Conservation (phyloP, 1,139 yeast species). For the Torulaspora pretoriensis region DNA sequence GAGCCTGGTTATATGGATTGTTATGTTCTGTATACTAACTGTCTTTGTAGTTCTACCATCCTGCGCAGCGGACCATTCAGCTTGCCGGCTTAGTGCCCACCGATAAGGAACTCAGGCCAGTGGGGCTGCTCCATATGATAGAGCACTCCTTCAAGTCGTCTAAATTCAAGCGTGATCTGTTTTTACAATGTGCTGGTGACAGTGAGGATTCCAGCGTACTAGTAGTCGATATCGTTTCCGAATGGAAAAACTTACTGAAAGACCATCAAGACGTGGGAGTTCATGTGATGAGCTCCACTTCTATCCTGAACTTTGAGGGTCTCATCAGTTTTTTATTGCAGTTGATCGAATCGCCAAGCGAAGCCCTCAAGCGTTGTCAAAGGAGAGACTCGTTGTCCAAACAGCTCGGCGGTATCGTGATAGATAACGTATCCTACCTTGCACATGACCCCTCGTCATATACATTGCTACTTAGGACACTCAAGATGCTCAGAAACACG, state of each 20-base stretch:
- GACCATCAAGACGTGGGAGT: constrained; percentile 7
- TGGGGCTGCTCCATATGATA: constrained; percentile 25
- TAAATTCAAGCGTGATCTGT: constrained; percentile 17
- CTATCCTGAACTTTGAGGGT: constrained; percentile 24
- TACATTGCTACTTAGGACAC: constrained; percentile 17
- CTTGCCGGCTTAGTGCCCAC: constrained; percentile 11
- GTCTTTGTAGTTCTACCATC: constrained; percentile 15
- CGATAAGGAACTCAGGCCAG: constrained; percentile 1
- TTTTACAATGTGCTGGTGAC: constrained; percentile 9
- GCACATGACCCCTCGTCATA: constrained; percentile 16
- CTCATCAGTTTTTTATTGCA: constrained; percentile 26
- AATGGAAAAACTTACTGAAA: constrained; percentile 17
- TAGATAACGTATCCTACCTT: constrained; percentile 33
- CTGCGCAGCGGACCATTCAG: constrained; percentile 9
- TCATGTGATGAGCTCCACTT: constrained; percentile 22
- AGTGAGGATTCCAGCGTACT: constrained; percentile 13
- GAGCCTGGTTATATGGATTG: neutral
- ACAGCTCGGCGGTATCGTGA: constrained; percentile 29
- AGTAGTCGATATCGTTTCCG: constrained; percentile 26
- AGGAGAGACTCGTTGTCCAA: constrained; percentile 9
- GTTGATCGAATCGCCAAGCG: constrained; percentile 25
- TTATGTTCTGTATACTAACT: constrained; percentile 5
- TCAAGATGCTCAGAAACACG: constrained; percentile 21
- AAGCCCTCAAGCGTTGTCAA: constrained; percentile 25
- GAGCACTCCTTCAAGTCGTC: constrained; percentile 27